Percentiles rank a stretch among this genome's conserved stretches.
phyloP scores from a whole-genome alignment of 2,329 filamentous ascomycete genomes.

The Emericellopsis cladophorae region DNA sequence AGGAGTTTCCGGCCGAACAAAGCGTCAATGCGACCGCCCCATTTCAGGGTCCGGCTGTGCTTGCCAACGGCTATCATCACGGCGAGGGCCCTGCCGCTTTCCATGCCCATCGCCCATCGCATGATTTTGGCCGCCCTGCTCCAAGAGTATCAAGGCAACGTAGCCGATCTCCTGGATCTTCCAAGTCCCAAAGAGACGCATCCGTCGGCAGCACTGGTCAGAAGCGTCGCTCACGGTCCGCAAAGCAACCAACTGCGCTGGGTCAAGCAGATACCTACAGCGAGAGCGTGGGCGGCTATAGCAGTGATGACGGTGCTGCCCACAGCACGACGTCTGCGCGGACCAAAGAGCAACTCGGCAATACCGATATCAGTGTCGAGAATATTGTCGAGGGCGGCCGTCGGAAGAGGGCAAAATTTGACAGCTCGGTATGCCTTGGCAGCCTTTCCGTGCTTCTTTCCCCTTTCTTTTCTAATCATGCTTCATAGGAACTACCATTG shows the following conservation, averaged over 20 bases:
- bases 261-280: slow-evolving; percentile 45
- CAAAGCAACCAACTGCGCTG: slow-evolving; percentile 42
- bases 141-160: slow-evolving; percentile 63
- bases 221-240: slow-evolving; percentile 56
- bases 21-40: slow-evolving; percentile 14
- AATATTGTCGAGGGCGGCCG: slow-evolving; percentile 97
- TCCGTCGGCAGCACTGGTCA: slow-evolving; percentile 53
- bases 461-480: slow-evolving; percentile 17
- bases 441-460: slow-evolving; percentile 4
- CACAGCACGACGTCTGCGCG: slow-evolving; percentile 61
- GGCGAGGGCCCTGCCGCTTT: slow-evolving; percentile 27
- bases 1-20: slow-evolving; percentile 32
- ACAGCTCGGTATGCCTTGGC: slow-evolving; percentile 73
- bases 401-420: slow-evolving; percentile 86
- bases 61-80: slow-evolving; percentile 39
- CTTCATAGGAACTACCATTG: slow-evolving; percentile 72
- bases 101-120: slow-evolving; percentile 14
- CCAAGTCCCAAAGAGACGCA: slow-evolving; percentile 59
- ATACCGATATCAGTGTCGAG: slow-evolving; percentile 93
- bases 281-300: slow-evolving; percentile 62
- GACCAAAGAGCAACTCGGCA: slow-evolving; percentile 76
- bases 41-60: slow-evolving; percentile 38
- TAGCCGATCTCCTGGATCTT: slow-evolving; percentile 60
- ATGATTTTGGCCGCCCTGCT: slow-evolving; percentile 25
- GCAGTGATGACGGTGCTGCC: slow-evolving; percentile 67